These are phyloP conservation scores for Ilex paraguariensis DNA, from an alignment of 305 asterid genomes.

Conservation along the genomic window DNA sequence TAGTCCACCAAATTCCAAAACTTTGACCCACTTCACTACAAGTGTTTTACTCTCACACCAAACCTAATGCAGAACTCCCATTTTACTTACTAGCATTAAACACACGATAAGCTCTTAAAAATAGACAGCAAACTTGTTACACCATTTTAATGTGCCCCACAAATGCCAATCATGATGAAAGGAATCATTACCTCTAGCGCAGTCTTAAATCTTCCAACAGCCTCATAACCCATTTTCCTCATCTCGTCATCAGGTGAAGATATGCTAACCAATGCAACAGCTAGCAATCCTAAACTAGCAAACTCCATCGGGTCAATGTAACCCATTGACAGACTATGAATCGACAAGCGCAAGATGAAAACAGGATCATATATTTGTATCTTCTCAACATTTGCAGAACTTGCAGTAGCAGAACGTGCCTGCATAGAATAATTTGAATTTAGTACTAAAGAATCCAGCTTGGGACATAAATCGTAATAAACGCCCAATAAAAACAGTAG, in stretches of 20 bases:
- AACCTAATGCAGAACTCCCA: no score
- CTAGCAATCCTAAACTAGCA: conserved; percentile 88
- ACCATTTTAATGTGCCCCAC: no score
- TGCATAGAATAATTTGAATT: conserved; percentile 25
- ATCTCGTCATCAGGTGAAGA: conserved; percentile 72
- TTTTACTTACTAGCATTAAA: no score
- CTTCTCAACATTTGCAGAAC: conserved; percentile 27
- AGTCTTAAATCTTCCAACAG: conserved; percentile 61
- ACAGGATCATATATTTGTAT: conserved; percentile 72
- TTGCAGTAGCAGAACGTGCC: conserved; percentile 27
- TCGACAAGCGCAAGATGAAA: conserved; percentile 76
- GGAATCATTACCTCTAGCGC: conserved; percentile 55
- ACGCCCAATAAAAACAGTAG: no score
- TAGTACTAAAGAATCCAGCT: neutral
- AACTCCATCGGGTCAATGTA: conserved; percentile 79
- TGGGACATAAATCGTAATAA: no score
- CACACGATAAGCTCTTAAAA: no score
- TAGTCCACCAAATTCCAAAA: no score
- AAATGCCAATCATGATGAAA: conserved; percentile 1
- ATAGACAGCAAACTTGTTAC: no score
- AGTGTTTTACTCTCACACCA: no score
- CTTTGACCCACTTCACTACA: no score
- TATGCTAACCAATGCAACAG: conserved; percentile 65
- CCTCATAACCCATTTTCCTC: conserved; percentile 82
- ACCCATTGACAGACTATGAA: conserved; percentile 73